phyloP scores from a whole-genome alignment of 2,329 filamentous ascomycete species.

The Aspergillus sp. region DNA sequence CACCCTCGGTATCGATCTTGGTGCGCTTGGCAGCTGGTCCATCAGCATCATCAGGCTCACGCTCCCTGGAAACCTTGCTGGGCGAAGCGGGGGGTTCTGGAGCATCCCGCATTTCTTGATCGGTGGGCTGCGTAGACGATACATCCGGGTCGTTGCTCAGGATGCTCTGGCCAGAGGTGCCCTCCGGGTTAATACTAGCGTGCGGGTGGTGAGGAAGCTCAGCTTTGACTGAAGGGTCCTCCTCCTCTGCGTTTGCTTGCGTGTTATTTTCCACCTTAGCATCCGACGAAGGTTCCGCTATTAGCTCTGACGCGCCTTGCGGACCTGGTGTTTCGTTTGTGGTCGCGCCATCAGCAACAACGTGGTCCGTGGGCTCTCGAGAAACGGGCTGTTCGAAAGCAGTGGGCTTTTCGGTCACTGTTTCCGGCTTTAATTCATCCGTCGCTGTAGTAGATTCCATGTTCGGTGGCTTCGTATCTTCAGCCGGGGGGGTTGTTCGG shows the following conservation, averaged over 20 bases:
- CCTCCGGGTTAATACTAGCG: constrained; percentile 9
- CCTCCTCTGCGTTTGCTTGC: constrained; percentile 13
- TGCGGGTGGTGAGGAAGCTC: constrained; percentile 30
- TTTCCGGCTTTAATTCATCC: constrained; percentile 5
- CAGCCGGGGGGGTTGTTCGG: constrained; percentile 1
- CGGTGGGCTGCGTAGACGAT: constrained; percentile 17
- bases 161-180: constrained; percentile 12
- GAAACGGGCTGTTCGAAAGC: background rate
- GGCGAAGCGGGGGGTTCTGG: constrained; percentile 44
- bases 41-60: constrained; percentile 60
- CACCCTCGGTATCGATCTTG: constrained; percentile 55
- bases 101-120: constrained; percentile 50
- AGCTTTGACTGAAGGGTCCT: constrained; percentile 17
- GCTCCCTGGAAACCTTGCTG: constrained; percentile 61
- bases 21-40: constrained; percentile 72
- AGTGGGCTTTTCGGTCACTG: constrained; percentile 1
- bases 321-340: constrained; percentile 4
- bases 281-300: constrained; percentile 6
- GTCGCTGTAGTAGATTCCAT: constrained; percentile 6
- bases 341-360: background rate
- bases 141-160: constrained; percentile 6
- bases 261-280: constrained; percentile 12
- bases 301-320: constrained; percentile 6
- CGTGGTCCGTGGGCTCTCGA: constrained; percentile 1
- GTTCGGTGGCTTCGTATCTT: constrained; percentile 7